Evolutionary conservation across 257 asterid species (phyloP).

Genomic region (Verbena officinalis): DNA sequence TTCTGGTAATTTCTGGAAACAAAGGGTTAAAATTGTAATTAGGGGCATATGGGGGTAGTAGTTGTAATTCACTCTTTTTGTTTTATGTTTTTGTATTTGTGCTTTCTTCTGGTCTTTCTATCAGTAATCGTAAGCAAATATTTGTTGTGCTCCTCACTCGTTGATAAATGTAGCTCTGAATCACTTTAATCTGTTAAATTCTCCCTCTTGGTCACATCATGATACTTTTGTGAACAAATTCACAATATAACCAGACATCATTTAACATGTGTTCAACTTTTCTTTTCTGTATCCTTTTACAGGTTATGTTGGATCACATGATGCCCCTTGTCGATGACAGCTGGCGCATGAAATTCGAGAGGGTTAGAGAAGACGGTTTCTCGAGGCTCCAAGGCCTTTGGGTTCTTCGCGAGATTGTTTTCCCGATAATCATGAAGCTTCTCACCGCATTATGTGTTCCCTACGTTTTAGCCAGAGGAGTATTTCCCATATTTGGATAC

Average conservation of each 20-base stretch:
- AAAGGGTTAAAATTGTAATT: no score
- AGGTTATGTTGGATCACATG: slow-evolving; percentile 97
- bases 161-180: no score
- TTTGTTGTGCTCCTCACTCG: no score
- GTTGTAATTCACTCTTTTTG: no score
- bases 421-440: slow-evolving; percentile 89
- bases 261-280: not conserved
- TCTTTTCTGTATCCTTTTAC: slow-evolving; percentile 11
- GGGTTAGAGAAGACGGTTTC: slow-evolving; percentile 95
- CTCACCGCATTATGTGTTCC: slow-evolving; percentile 94
- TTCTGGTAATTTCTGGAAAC: no score
- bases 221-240: not conserved
- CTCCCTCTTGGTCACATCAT: no score
- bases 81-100: not conserved
- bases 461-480: slow-evolving; percentile 82
- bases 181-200: no score
- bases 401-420: slow-evolving; percentile 85
- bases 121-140: no score
- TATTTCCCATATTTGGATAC: slow-evolving; percentile 87
- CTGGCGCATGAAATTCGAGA: slow-evolving; percentile 89
- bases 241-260: no score
- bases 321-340: slow-evolving; percentile 92
- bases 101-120: not conserved
- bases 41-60: no score
- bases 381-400: slow-evolving; percentile 92